Evolutionary conservation across 352 stramenopile species (phyloP).

Genomic region (Phytophthora pini): DNA sequence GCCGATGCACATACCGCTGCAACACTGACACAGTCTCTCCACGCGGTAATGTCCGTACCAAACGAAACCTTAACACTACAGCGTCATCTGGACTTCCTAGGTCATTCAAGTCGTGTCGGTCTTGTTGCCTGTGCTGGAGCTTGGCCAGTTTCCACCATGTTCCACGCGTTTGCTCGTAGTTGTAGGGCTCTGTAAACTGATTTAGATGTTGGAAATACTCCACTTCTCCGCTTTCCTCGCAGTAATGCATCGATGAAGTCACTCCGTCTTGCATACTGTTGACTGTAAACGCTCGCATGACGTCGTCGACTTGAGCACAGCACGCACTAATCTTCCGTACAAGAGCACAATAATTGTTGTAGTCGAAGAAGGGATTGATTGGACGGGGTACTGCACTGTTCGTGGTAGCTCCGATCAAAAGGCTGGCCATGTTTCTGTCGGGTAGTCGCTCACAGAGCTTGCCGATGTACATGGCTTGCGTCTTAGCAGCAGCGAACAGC

Average conservation of each 20-base stretch:
- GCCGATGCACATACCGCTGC: slow-evolving; percentile 16
- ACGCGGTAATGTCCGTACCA: slow-evolving; percentile 15
- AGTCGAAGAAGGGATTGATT: background rate
- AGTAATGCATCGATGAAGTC: slow-evolving; percentile 1
- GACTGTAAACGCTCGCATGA: slow-evolving; percentile 6
- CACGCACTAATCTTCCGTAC: background rate
- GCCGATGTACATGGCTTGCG: slow-evolving; percentile 21
- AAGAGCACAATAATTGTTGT: slow-evolving; percentile 2
- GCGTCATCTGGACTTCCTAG: slow-evolving; percentile 28
- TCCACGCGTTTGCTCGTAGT: slow-evolving; percentile 14
- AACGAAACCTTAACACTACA: slow-evolving; percentile 36
- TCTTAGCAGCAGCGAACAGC: slow-evolving; percentile 13
- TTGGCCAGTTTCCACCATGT: slow-evolving; percentile 23
- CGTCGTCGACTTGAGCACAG: slow-evolving; percentile 11
- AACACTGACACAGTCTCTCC: slow-evolving; percentile 19
- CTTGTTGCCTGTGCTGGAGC: slow-evolving; percentile 17
- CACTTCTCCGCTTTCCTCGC: background rate
- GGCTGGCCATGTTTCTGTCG: background rate
- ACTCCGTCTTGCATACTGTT: slow-evolving; percentile 6
- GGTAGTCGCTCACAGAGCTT: slow-evolving; percentile 14
- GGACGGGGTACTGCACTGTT: background rate
- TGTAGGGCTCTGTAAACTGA: slow-evolving; percentile 19
- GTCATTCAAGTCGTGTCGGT: slow-evolving; percentile 12
- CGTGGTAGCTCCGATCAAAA: background rate
- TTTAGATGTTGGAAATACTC: slow-evolving; percentile 25